Conservation (phyloP, 2,329 filamentous ascomycete species). For the Diaporthe velutina region DNA sequence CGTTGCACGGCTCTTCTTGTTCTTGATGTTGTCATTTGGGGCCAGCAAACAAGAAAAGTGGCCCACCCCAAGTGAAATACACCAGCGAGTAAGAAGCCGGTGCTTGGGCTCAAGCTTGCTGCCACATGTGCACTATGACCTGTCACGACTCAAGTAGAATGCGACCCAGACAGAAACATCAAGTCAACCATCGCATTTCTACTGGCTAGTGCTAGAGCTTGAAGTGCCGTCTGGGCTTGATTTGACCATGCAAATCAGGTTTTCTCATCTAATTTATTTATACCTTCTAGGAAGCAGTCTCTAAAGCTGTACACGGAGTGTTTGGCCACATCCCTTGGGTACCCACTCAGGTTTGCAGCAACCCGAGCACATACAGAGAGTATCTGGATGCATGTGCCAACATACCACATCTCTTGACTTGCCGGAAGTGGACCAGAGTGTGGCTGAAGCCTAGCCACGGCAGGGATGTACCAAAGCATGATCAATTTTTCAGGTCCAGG, state of each 20-base stretch:
- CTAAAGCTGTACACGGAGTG: too few relatives aligned
- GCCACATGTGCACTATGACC: not conserved
- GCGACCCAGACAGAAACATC: not conserved
- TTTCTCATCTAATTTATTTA: too few relatives aligned
- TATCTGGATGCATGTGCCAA: too few relatives aligned
- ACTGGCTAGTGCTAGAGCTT: not conserved
- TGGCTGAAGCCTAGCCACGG: not conserved
- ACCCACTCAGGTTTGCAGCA: too few relatives aligned
- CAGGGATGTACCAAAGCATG: not conserved
- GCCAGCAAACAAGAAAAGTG: not conserved
- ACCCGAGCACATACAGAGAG: too few relatives aligned
- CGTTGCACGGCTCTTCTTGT: not conserved
- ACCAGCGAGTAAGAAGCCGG: not conserved
- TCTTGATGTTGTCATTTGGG: not conserved
- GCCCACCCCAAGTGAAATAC: not conserved
- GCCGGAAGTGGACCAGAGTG: not conserved
- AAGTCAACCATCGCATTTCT: not conserved
- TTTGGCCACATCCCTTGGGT: too few relatives aligned
- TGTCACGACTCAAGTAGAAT: conserved; percentile 17
- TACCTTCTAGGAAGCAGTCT: too few relatives aligned
- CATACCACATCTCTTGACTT: too few relatives aligned
- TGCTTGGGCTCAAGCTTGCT: conserved; percentile 1
- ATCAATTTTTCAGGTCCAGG: too few relatives aligned
- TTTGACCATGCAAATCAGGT: too few relatives aligned
- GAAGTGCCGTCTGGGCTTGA: not conserved